A percentile compares a stretch with the other conserved stretches of the same genome.
These are phyloP conservation scores for Glebionis coronaria DNA, from an alignment of 129 eudicot species.

Conservation along the genomic window DNA sequence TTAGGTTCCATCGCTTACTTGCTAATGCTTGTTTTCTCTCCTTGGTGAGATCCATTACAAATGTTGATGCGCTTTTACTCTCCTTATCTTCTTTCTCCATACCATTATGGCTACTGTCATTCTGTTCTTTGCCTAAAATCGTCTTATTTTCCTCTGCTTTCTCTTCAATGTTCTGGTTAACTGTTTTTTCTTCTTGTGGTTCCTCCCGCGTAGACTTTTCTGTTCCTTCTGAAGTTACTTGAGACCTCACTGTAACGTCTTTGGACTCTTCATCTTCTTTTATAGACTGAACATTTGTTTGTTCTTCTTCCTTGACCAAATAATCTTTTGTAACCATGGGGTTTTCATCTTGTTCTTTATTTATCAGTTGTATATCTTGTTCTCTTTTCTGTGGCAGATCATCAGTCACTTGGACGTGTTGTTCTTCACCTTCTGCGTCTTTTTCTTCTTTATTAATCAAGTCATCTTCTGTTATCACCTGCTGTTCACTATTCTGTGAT, in stretches of 20 bases:
- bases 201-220: constrained; percentile 29
- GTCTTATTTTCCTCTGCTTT: constrained; percentile 6
- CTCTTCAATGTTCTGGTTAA: constrained; percentile 15
- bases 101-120: neutral
- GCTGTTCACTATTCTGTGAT: neutral
- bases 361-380: too few relatives aligned
- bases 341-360: too few relatives aligned
- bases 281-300: too few relatives aligned
- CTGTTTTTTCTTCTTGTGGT: constrained; percentile 21
- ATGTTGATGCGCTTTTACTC: neutral
- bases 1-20: constrained; percentile 25
- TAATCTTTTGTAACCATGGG: too few relatives aligned
- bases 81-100: neutral
- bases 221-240: constrained; percentile 35
- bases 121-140: neutral
- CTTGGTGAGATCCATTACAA: neutral
- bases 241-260: constrained; percentile 14
- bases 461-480: constrained; percentile 5
- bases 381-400: too few relatives aligned
- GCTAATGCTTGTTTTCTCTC: constrained; percentile 8
- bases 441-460: constrained; percentile 9
- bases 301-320: too few relatives aligned
- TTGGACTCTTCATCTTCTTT: constrained; percentile 15
- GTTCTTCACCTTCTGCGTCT: constrained; percentile 11
- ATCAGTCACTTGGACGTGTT: constrained; percentile 19